These are phyloP conservation scores for Quercus gilva DNA, from an alignment of 306 rosid species.

Conservation along the genomic window DNA sequence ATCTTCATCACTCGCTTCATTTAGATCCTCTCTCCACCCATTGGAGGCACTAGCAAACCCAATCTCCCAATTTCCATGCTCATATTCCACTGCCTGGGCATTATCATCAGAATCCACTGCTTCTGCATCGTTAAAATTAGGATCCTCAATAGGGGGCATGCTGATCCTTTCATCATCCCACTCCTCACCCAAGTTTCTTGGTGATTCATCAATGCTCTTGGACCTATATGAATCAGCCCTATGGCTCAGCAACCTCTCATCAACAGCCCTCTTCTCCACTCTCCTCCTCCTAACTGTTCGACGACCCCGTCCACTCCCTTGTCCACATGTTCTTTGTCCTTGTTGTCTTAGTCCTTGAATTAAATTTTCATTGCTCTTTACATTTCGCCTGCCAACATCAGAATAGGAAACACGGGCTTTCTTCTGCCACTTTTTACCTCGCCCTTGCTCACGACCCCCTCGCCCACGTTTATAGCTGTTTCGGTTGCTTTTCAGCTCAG, in stretches of 20 bases:
- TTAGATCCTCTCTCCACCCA: conserved; percentile 58
- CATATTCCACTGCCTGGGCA: conserved; percentile 75
- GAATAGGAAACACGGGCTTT: conserved; percentile 47
- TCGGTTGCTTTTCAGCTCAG: conserved; percentile 45
- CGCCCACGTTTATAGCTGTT: conserved; percentile 68
- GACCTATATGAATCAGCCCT: conserved; percentile 37
- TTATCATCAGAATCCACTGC: conserved; percentile 81
- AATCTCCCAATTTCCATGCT: conserved; percentile 79
- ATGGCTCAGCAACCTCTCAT: conserved; percentile 48
- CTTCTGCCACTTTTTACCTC: conserved; percentile 59
- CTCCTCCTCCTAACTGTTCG: conserved; percentile 86
- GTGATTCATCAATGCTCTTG: conserved; percentile 57
- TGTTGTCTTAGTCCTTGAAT: conserved; percentile 53
- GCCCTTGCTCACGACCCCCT: conserved; percentile 65
- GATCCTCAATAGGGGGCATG: conserved; percentile 45
- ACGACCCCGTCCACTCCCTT: conserved; percentile 78
- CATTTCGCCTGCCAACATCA: conserved; percentile 33
- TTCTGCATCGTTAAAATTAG: conserved; percentile 49
- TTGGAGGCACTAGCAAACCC: conserved; percentile 57
- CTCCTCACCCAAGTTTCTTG: conserved; percentile 60
- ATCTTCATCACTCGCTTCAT: conserved; percentile 75
- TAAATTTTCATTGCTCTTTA: conserved; percentile 40
- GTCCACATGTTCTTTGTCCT: conserved; percentile 51
- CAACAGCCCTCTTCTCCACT: conserved; percentile 63
- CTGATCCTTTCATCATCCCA: conserved; percentile 71